Evolutionary conservation across 495 filamentous ascomycete species (phyloP), one percentile per base, ranked within the genome.

Genomic region (Penicillium odoratum): DNA sequence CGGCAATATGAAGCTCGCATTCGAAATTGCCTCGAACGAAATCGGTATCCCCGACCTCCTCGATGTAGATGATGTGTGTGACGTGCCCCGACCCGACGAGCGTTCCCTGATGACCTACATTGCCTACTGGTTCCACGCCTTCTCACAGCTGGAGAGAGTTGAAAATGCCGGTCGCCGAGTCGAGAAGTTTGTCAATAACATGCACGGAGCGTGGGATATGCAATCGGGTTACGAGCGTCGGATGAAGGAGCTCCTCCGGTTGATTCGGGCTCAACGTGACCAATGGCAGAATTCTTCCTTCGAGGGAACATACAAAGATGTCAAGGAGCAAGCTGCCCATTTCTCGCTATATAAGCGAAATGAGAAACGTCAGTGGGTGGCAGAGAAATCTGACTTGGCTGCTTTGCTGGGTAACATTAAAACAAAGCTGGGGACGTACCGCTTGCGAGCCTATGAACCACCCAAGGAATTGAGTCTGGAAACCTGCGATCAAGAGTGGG

Each of bases 181-280:
- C 3, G 94, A 98, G 78, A 98, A 98, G 77, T 98, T 98, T 63
- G 90, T 98, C 46, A 91, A 89, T 67, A 97, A 94, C 67, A 98
- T 98, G 94, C 92, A 97, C 61, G 94, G 93, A n/a, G 92, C 94
- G 4, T 98, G 95, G 94, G 92, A 95, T 67, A 98, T 98, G 94
- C 92, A 98, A 73, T 94, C 89, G 68, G 88, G 87, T 13, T 98
- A 91, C 67, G 94, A 98, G 83, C 81, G 85, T 64, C 83, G 93
- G 45, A 94, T 97, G 90, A 81, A 81, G 31, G 88, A 85, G 53
- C 74, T 98, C 8, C 76, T 98, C 49, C 78, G 83, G 57, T 79
- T 87, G 59, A 93, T 98, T 61, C 78, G 77, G 7, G 81, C 81
- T 46, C 91, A 96, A 70, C 78, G 85, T 48, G 75, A 87, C 48